These are phyloP conservation scores for Olyra latifolia DNA, from an alignment of 176 grass and related monocot genomes.

Conservation along the genomic window DNA sequence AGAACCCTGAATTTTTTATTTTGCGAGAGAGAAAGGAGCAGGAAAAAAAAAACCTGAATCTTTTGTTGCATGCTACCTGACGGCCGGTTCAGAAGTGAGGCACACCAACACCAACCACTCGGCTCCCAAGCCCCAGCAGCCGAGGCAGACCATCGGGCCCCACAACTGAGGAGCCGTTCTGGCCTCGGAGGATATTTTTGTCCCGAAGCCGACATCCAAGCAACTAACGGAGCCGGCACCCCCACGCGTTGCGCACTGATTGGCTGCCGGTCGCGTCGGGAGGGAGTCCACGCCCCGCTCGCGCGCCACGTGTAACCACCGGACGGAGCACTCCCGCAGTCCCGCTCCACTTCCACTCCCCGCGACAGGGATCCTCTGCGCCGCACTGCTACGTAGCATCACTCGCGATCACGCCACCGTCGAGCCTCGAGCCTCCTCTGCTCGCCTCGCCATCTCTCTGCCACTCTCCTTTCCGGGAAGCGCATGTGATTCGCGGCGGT, in stretches of 20 bases:
- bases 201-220: slow-evolving; percentile 28
- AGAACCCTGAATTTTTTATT: too few relatives aligned
- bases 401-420: background rate
- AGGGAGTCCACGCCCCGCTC: background rate
- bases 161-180: background rate
- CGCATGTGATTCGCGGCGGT: slow-evolving; percentile 42
- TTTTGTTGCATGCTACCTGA: background rate
- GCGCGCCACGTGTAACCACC: slow-evolving; percentile 37
- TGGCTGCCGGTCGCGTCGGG: background rate
- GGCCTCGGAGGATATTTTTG: slow-evolving; percentile 43
- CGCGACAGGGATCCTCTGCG: slow-evolving; percentile 38
- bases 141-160: background rate
- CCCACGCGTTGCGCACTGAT: slow-evolving; percentile 11
- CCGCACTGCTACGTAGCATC: slow-evolving; percentile 6
- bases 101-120: background rate
- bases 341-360: slow-evolving; percentile 1
- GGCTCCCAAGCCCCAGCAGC: background rate
- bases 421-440: background rate
- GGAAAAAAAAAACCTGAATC: background rate
- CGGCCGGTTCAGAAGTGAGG: background rate
- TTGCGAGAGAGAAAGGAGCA: background rate
- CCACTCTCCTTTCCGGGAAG: slow-evolving; percentile 33
- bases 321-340: slow-evolving; percentile 3
- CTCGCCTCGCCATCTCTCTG: background rate
- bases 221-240: slow-evolving; percentile 33